Evolutionary conservation across 768 basidiomycete species (phyloP).

Genomic region (Hysterangium stoloniferum): DNA sequence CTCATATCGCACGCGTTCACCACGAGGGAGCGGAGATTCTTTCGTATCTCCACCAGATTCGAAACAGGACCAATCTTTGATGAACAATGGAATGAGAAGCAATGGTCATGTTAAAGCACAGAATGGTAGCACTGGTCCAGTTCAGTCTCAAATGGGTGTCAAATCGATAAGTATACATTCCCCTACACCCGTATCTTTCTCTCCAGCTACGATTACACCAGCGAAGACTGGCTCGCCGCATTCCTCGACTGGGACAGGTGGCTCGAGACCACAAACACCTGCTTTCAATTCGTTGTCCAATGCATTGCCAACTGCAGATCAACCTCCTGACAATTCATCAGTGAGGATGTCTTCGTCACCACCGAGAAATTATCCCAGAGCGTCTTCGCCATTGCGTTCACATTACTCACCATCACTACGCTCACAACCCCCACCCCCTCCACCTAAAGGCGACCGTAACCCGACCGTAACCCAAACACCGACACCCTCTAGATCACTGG

Average conservation of each 20-base stretch:
- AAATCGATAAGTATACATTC: background rate
- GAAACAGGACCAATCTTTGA: slow-evolving; percentile 22
- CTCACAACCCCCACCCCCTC: slow-evolving; percentile 26
- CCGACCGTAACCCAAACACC: slow-evolving; percentile 23
- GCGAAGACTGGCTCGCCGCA: background rate
- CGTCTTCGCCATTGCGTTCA: slow-evolving; percentile 10
- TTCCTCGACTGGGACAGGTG: background rate
- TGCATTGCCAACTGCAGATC: background rate
- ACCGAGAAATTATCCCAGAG: too few species aligned
- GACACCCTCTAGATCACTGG: too few species aligned
- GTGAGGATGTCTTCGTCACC: background rate
- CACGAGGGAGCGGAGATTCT: slow-evolving; percentile 29
- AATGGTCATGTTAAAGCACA: background rate
- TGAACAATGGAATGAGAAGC: background rate
- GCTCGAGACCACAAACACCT: background rate
- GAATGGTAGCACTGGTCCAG: background rate
- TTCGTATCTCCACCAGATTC: slow-evolving; percentile 32
- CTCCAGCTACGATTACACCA: background rate
- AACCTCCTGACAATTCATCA: background rate
- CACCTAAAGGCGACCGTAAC: slow-evolving; percentile 1
- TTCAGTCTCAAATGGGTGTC: too few species aligned
- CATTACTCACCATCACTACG: slow-evolving; percentile 27
- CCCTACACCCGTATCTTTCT: background rate
- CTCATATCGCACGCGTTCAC: background rate
- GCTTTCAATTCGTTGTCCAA: background rate